phyloP scores from a whole-genome alignment of 2,329 filamentous ascomycete genomes.

The Rhinocladiella mackenziei region DNA sequence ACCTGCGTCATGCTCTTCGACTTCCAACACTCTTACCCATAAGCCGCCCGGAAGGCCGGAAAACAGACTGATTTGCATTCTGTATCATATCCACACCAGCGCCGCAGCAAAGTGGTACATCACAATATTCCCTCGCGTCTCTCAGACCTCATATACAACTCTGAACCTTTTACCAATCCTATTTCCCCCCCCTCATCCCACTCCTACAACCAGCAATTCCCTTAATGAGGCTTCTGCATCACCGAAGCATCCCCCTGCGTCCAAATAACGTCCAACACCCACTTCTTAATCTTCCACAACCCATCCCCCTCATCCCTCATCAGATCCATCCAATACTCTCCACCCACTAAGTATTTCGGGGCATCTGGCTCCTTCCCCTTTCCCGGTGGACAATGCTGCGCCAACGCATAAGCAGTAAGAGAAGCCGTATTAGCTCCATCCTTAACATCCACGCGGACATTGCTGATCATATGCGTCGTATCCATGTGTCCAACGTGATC shows the following conservation, averaged over 20 bases:
- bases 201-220: too few relatives aligned
- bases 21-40: too few relatives aligned
- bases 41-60: too few relatives aligned
- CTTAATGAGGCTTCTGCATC: not conserved
- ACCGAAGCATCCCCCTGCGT: slow-evolving; percentile 30
- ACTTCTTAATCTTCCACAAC: slow-evolving; percentile 37
- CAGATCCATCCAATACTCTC: slow-evolving; percentile 34
- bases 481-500: slow-evolving; percentile 27
- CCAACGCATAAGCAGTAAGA: slow-evolving; percentile 29
- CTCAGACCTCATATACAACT: too few relatives aligned
- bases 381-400: slow-evolving; percentile 33
- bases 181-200: too few relatives aligned
- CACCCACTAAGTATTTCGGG: slow-evolving; percentile 29
- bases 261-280: slow-evolving; percentile 34
- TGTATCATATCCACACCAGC: too few relatives aligned
- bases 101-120: too few relatives aligned
- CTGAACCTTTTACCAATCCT: too few relatives aligned
- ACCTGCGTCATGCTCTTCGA: too few relatives aligned
- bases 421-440: slow-evolving; percentile 30
- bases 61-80: too few relatives aligned
- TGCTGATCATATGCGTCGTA: slow-evolving; percentile 35
- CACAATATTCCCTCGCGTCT: too few relatives aligned
- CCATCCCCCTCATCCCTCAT: slow-evolving; percentile 31
- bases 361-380: slow-evolving; percentile 30
- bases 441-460: slow-evolving; percentile 32